Evolutionary conservation across 768 basidiomycete species (phyloP), one percentile per base, ranked within the genome.

Genomic region (Terana coerulea): DNA sequence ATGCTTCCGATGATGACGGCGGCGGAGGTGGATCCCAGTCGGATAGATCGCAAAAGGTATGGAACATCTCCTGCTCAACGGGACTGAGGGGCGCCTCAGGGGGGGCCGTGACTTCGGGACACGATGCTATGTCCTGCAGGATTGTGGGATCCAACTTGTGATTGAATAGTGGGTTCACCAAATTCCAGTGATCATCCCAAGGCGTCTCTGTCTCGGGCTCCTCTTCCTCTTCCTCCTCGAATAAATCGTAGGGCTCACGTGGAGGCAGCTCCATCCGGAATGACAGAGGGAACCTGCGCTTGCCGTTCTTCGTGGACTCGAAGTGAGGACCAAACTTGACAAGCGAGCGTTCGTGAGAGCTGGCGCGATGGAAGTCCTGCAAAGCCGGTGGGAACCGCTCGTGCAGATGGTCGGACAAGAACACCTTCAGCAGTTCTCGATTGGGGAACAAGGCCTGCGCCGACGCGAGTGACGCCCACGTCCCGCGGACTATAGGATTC

Each of bases 51-150:
- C 84, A 88, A 22, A 88, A 66, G 41, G 77, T 74, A 35, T 72
- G 78, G 67, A 89, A 88, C 43, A 89, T 81, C 64, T 84, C 80
- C 60, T 84, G 79, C 59, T 89, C 87, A 9, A 76, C 80, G 21
- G 81, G 80, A 57, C 78, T 88, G 43, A 89, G 73, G 17, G 86
- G 86, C 3, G 70, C 69, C 21, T 78, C 77, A 25, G 69, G 67
- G 6, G 63, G 49, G 11, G 57, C 58, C 9, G 52, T 47, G 14
- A 42, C 47, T 26, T 59, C 58, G 39, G 41, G 42, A 17, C 47
- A 19, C 11, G 44, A n/a, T 8, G 57, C 29, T 29, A n/a, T 43
- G 34, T 56, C 51, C 2, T n/a, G n/a, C n/a, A n/a, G n/a, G n/a
- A n/a, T n/a, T n/a, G n/a, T n/a, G n/a, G n/a, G n/a, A n/a, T n/a